phyloP scores from a whole-genome alignment of 1,139 yeast species.

The Scheffersomyces lignicola region DNA sequence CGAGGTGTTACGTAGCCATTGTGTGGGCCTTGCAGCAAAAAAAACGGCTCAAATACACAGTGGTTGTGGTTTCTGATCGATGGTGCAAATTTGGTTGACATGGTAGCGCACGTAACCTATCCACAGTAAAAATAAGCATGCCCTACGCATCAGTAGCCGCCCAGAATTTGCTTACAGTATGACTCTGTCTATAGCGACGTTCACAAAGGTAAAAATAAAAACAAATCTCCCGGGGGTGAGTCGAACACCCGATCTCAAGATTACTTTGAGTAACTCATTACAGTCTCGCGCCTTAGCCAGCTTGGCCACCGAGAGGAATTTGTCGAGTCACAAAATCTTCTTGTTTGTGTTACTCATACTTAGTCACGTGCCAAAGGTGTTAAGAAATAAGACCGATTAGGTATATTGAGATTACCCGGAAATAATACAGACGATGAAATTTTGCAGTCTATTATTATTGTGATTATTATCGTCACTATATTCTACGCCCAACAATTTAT shows the following conservation, averaged over 20 bases:
- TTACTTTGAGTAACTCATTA: conserved; percentile 53
- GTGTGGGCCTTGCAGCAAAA: too few species aligned
- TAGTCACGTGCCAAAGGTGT: too few species aligned
- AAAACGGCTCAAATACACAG: background rate
- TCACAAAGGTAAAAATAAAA: background rate
- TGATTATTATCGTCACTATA: too few species aligned
- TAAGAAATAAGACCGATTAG: too few species aligned
- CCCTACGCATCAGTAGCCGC: background rate
- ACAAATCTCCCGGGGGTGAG: conserved; percentile 74
- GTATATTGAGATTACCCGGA: too few species aligned
- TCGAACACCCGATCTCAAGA: conserved; percentile 87
- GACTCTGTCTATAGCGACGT: background rate
- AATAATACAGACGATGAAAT: too few species aligned
- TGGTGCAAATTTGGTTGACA: background rate
- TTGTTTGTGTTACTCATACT: too few species aligned
- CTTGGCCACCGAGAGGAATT: conserved; percentile 70
- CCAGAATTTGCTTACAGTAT: background rate
- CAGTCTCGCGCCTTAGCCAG: conserved; percentile 85
- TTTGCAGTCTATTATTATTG: too few species aligned
- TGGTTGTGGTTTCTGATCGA: background rate
- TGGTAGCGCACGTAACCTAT: background rate
- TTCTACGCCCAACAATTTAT: too few species aligned
- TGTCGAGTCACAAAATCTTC: conserved; percentile 1
- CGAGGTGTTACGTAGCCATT: too few species aligned
- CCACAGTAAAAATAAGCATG: background rate